Evolutionary conservation across 176 grass and related monocot genomes (phyloP).

Genomic region (Tillandsia fasciculata): DNA sequence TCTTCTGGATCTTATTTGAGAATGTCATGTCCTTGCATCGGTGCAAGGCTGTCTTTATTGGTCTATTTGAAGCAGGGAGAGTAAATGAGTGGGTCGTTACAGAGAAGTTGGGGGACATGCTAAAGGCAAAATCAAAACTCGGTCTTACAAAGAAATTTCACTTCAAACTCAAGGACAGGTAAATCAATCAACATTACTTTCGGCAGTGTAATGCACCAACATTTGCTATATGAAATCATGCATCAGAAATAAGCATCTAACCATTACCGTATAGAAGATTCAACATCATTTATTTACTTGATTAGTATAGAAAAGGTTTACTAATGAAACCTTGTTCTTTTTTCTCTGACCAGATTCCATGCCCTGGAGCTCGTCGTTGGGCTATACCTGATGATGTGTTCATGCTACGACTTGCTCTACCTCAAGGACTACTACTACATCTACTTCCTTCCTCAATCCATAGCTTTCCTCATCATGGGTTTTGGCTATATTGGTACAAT

Average conservation of each 20-base stretch:
- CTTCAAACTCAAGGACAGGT: constrained; percentile 19
- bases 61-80: constrained; percentile 41
- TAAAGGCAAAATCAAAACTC: constrained; percentile 22
- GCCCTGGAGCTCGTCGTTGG: constrained; percentile 19
- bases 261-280: neutral
- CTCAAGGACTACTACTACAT: constrained; percentile 26
- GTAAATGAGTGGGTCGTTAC: constrained; percentile 46
- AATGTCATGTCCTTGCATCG: constrained; percentile 42
- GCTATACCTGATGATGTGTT: constrained; percentile 31
- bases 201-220: too few species aligned
- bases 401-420: constrained; percentile 22
- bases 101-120: constrained; percentile 43
- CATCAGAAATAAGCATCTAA: too few species aligned
- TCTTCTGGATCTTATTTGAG: constrained; percentile 38
- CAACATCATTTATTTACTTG: neutral
- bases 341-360: constrained; percentile 28
- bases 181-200: neutral
- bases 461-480: constrained; percentile 38
- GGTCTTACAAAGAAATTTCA: constrained; percentile 24
- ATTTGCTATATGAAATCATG: too few species aligned
- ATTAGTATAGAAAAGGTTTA: constrained; percentile 3
- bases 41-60: constrained; percentile 32
- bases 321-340: constrained; percentile 5
- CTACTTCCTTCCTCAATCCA: constrained; percentile 20
- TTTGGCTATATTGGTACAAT: constrained; percentile 44